These are phyloP conservation scores for Epichloe aotearoae DNA, from an alignment of 2,329 filamentous ascomycete genomes.

Conservation along the genomic window DNA sequence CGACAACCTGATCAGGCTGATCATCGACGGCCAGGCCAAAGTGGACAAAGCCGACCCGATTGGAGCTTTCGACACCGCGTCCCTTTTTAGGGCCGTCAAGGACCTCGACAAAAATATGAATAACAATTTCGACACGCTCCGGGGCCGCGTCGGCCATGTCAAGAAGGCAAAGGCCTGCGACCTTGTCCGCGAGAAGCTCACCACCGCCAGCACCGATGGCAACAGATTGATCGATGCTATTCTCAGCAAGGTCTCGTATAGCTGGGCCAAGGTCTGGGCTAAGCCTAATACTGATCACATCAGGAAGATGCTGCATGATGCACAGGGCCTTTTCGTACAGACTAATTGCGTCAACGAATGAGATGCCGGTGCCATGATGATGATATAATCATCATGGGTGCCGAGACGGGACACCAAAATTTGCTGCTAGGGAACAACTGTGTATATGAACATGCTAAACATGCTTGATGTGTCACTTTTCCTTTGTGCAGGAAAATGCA, in stretches of 20 bases:
- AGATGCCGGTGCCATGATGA: no score
- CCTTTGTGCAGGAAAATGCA: neutral
- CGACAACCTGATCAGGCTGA: neutral
- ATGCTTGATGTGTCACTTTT: neutral
- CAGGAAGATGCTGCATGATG: neutral
- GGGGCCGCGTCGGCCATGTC: neutral
- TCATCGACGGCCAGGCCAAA: neutral
- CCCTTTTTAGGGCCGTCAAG: neutral
- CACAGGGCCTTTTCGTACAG: neutral
- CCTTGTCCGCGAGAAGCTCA: neutral
- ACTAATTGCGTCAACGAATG: neutral
- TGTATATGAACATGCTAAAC: no score
- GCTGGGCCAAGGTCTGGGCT: neutral
- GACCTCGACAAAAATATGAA: neutral
- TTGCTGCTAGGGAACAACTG: no score
- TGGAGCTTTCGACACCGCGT: rapidly evolving
- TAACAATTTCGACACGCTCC: neutral
- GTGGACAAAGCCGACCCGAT: neutral
- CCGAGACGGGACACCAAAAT: no score
- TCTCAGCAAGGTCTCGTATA: neutral
- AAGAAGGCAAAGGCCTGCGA: neutral
- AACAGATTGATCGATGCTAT: neutral
- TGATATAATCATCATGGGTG: no score
- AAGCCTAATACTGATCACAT: neutral
- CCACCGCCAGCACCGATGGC: neutral